Evolutionary conservation across 164 flowering plant genomes (phyloP).

Genomic region (Platanus orientalis): DNA sequence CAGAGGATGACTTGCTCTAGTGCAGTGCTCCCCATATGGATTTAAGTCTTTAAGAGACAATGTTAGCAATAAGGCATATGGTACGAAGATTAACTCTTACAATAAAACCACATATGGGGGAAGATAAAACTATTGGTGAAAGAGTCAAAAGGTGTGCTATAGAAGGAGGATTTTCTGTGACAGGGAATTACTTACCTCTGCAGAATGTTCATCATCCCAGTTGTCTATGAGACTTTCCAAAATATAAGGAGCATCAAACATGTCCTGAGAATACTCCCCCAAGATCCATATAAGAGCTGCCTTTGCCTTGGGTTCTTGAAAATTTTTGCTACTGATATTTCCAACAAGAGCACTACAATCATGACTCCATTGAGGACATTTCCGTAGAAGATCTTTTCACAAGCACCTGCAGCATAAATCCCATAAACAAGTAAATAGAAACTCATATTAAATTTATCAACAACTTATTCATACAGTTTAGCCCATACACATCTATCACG

Average conservation of each 20-base stretch:
- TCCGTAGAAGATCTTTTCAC: slow-evolving; percentile 92
- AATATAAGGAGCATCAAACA: slow-evolving; percentile 90
- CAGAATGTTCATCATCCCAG: slow-evolving; percentile 94
- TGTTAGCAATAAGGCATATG: no score
- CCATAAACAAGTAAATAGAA: neutral
- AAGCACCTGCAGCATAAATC: slow-evolving; percentile 57
- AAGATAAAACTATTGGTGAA: neutral
- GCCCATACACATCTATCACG: neutral
- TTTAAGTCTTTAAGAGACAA: no score
- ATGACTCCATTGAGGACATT: slow-evolving; percentile 99
- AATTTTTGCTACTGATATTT: slow-evolving; percentile 86
- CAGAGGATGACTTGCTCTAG: neutral
- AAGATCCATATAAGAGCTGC: slow-evolving; percentile 99
- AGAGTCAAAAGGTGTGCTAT: neutral
- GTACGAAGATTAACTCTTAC: no score
- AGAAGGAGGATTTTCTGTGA: neutral
- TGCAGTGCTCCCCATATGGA: no score
- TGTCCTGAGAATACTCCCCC: slow-evolving; percentile 96
- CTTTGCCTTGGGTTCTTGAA: slow-evolving; percentile 95
- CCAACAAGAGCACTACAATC: slow-evolving; percentile 99
- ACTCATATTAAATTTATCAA: slow-evolving; percentile 2
- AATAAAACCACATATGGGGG: no score
- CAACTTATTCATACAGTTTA: neutral
- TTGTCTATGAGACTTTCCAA: slow-evolving; percentile 79
- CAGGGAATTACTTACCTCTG: slow-evolving; percentile 56